Evolutionary conservation across 2,329 filamentous ascomycete species (phyloP), one percentile per base, ranked within the genome.

Genomic region (Pyrenochaeta sp.): DNA sequence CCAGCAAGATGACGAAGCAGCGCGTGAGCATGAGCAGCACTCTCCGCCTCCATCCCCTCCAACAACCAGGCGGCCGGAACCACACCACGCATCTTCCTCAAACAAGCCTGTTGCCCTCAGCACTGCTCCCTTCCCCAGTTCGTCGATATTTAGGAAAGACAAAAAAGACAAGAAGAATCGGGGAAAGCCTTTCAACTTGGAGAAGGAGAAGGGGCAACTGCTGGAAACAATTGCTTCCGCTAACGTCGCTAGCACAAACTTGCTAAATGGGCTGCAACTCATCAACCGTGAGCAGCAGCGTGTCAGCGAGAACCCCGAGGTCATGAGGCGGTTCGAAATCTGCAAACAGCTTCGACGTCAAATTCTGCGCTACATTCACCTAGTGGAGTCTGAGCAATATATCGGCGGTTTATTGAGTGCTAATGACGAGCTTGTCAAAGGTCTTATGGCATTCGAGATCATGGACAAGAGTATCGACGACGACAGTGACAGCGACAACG

Each of bases 371-470:
- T 98, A 97, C 75, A 97, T 98, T 62, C 92, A 98, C 72, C 86
- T 93, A 50, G 90, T 98, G 12, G 92, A 97, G 74, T 90, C 75
- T 2, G 94, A 98, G 72, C 89, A 98, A 71, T 97, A 91, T 84
- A 88, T 99, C 8, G 95, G 94, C 42, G 90, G 92, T 59, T 84
- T 99, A 4, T 88, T 99, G 19, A 92, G 95, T 71, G 93, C 94
- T 64, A 98, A 99, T 71, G 95, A 99, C 70, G 91, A 96, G 77
- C 88, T 99, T n/a, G 91, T 98, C 40, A 90, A 90, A 61, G 92
- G 93, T 1, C 84, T 99, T 56, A 97, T 96, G 87, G 91, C 93
- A 0, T 99, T 93, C 72, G 94, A 98, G 78, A 91, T 97, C 68
- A 86, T 98, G 62, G 94, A 99, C 74, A 88, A 90, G 59, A 93